phyloP scores from a whole-genome alignment of 768 basidiomycete species.

The Piloderma croceum region DNA sequence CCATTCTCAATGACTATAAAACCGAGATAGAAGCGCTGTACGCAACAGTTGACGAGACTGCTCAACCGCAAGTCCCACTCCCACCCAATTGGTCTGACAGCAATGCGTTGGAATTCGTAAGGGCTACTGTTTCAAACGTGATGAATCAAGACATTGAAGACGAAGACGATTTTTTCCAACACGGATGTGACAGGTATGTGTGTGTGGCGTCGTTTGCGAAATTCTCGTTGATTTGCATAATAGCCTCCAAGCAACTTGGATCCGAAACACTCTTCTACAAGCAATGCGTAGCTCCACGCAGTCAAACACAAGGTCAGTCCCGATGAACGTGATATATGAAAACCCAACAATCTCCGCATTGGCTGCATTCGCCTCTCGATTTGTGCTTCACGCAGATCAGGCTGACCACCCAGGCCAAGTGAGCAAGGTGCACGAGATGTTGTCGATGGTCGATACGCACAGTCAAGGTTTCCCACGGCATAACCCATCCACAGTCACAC shows the following conservation, averaged over 20 bases:
- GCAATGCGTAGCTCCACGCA: conserved; percentile 24
- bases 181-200: conserved; percentile 36
- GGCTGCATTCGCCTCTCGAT: no score
- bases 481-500: not conserved
- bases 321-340: conserved; percentile 31
- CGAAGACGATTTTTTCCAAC: conserved; percentile 33
- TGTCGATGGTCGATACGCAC: no score
- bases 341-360: conserved; percentile 29
- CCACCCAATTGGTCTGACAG: conserved; percentile 22
- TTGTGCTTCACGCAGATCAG: not conserved
- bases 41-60: conserved; percentile 25
- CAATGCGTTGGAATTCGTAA: conserved; percentile 25
- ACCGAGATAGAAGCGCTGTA: conserved; percentile 37
- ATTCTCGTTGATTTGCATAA: not conserved
- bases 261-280: conserved; percentile 34
- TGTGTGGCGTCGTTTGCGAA: not conserved
- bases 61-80: conserved; percentile 20
- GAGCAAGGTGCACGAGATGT: no score
- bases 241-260: conserved; percentile 37
- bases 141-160: conserved; percentile 22
- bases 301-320: conserved; percentile 14
- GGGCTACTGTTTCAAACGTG: conserved; percentile 29
- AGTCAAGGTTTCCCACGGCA: no score
- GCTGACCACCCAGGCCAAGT: no score
- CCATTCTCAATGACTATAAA: conserved; percentile 32